Percentiles rank a stretch among this genome's conserved stretches.
Conservation (phyloP, 371 early-diverging fungal genomes). For the Sporodiniella umbellata region DNA sequence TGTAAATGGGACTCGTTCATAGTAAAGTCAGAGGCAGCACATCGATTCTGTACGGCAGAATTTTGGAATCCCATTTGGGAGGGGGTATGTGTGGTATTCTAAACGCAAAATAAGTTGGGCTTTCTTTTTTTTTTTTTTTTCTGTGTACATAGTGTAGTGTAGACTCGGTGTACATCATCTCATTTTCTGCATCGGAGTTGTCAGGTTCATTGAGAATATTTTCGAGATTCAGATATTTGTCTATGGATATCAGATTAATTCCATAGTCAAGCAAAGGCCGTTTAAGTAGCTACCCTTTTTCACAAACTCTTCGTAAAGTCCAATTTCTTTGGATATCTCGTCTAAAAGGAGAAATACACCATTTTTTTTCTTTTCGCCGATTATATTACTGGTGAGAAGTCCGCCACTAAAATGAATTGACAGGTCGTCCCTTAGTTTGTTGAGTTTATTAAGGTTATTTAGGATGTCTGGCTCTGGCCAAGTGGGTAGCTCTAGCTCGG, state of each 20-base stretch:
- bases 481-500: constrained; percentile 63
- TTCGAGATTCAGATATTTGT: constrained; percentile 48
- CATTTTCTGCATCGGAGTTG: constrained; percentile 32
- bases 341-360: constrained; percentile 57
- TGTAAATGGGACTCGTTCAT: constrained; percentile 23
- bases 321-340: constrained; percentile 60
- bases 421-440: constrained; percentile 55
- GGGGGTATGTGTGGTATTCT: constrained; percentile 43
- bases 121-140: background rate
- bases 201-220: constrained; percentile 54
- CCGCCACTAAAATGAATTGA: constrained; percentile 30
- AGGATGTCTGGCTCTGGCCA: constrained; percentile 59
- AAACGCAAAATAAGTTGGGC: background rate
- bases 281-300: constrained; percentile 52
- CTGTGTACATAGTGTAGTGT: constrained; percentile 37
- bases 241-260: constrained; percentile 17
- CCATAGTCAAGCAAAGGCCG: background rate
- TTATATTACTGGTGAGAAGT: constrained; percentile 8
- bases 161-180: constrained; percentile 33
- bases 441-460: constrained; percentile 58
- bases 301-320: constrained; percentile 75
- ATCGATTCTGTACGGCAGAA: constrained; percentile 1
- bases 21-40: background rate
- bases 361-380: constrained; percentile 42
- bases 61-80: constrained; percentile 28